These are phyloP conservation scores for Lathyrus tuberosus DNA, from an alignment of 306 rosid species.

Conservation along the genomic window DNA sequence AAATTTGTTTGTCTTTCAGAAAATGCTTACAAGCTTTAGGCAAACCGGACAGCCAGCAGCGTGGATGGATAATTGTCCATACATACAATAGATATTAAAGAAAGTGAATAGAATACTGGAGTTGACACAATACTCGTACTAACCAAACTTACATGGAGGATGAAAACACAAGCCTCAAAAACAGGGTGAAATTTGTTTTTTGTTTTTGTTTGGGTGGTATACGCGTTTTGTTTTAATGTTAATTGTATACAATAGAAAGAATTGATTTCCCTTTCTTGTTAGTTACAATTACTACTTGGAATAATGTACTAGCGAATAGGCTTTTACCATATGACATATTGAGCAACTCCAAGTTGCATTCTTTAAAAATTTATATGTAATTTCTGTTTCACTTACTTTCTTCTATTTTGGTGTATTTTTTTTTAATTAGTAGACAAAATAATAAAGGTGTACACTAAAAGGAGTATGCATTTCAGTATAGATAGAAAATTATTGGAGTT, in stretches of 20 bases:
- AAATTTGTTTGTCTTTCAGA: constrained; percentile 44
- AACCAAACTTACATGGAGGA: constrained; percentile 35
- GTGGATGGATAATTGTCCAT: constrained; percentile 16
- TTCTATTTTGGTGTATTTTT: background rate
- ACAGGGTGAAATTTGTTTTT: constrained; percentile 14
- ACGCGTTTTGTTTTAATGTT: constrained; percentile 13
- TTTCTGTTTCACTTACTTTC: background rate
- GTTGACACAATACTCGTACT: constrained; percentile 34
- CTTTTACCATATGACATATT: constrained; percentile 16
- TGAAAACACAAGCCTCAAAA: constrained; percentile 14
- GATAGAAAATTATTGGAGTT: no score
- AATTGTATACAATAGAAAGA: background rate
- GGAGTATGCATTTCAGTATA: no score
- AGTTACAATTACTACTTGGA: constrained; percentile 16
- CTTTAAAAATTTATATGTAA: background rate
- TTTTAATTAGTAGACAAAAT: background rate
- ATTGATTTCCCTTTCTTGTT: background rate
- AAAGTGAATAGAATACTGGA: constrained; percentile 30
- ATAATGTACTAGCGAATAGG: constrained; percentile 15
- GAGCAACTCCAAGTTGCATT: background rate
- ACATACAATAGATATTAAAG: constrained; percentile 9
- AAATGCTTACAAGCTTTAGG: constrained; percentile 41
- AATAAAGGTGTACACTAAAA: no score
- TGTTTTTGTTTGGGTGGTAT: constrained; percentile 14
- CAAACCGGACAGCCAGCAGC: constrained; percentile 30